A percentile compares a stretch with the other conserved stretches of the same genome.
Evolutionary conservation across 2,329 filamentous ascomycete species (phyloP).

Genomic region (Colletotrichum echinochloae): DNA sequence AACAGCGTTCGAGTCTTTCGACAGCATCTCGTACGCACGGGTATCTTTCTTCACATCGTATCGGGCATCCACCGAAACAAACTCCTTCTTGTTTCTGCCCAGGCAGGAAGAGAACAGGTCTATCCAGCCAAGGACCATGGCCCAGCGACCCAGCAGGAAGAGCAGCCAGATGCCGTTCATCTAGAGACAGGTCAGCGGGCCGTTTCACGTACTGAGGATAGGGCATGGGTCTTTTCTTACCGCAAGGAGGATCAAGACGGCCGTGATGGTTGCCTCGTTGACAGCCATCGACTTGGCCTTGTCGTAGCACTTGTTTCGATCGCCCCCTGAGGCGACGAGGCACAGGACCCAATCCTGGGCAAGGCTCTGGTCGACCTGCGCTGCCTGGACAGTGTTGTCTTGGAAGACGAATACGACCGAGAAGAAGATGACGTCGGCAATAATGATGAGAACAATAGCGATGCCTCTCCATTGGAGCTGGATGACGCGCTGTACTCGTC

Average conservation of each 20-base stretch:
- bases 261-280: constrained; percentile 80
- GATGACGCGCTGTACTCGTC: constrained; percentile 86
- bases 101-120: constrained; percentile 69
- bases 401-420: constrained; percentile 90
- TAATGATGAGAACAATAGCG: constrained; percentile 87
- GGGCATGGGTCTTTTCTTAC: constrained; percentile 61
- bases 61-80: constrained; percentile 87
- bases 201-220: not conserved
- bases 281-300: constrained; percentile 74
- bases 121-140: constrained; percentile 88
- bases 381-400: constrained; percentile 75
- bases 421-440: constrained; percentile 94
- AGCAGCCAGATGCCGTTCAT: constrained; percentile 88
- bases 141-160: constrained; percentile 82
- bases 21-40: constrained; percentile 86
- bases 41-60: constrained; percentile 70
- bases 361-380: constrained; percentile 64
- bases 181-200: constrained; percentile 53
- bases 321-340: constrained; percentile 66
- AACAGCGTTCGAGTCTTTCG: constrained; percentile 65
- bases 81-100: constrained; percentile 75
- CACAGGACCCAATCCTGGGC: constrained; percentile 78
- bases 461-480: constrained; percentile 96
- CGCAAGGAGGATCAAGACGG: constrained; percentile 84
- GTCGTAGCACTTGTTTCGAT: constrained; percentile 75